Base-by-base conservation (phyloP, 768 basidiomycete species). In the Kockovaella imperatae region DNA sequence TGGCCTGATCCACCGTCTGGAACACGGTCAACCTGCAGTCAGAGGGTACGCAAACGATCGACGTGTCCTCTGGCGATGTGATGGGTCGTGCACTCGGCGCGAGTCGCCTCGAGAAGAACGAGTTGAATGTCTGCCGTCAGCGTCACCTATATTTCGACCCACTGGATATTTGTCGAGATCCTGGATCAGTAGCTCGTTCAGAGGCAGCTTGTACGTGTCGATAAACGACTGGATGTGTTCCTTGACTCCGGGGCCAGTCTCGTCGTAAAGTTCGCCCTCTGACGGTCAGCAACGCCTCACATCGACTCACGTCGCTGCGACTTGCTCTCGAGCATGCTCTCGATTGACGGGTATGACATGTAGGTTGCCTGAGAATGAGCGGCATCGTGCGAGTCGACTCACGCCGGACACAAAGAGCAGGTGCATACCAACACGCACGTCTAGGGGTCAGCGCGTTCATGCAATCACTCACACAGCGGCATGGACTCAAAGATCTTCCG, bases 21-120 rank as follows among this genome's bases (percentile, higher is more conserved):
- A 79, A 87, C 1, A 86, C 85, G 1, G 81, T 83, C 45, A 89
- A 63, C 13, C 87, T 74, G 54, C 79, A 83, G 57, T 89, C 86
- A 0, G 87, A 86, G 0, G 80, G 79, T 15, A 78, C 80, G 59
- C 79, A 79, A 35, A 87, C 70, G 23, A 76, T 75, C 4, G 62
- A 56, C 0, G 77, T 75, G 49, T 83, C 77, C 1, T 77, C 69
- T 4, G 74, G 76, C 6, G 78, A 74, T 42, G 80, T 75, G 25
- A 84, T 76, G 0, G 82, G 82, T 5, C 86, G 78, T 3, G 79
- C 80, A 4, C 67, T 78, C 0, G 78, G 74, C 49, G 75, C 77
- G 44, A 87, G 74, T 59, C 79, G 76, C 34, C 83, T 74, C 38
- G 62, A 77, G 74, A 89, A 89, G 75, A 89, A 87, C 5, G 81